A percentile compares a stretch with the other conserved stretches of the same genome.
phyloP scores from a whole-genome alignment of 257 asterid species.

The Plectranthus barbatus region DNA sequence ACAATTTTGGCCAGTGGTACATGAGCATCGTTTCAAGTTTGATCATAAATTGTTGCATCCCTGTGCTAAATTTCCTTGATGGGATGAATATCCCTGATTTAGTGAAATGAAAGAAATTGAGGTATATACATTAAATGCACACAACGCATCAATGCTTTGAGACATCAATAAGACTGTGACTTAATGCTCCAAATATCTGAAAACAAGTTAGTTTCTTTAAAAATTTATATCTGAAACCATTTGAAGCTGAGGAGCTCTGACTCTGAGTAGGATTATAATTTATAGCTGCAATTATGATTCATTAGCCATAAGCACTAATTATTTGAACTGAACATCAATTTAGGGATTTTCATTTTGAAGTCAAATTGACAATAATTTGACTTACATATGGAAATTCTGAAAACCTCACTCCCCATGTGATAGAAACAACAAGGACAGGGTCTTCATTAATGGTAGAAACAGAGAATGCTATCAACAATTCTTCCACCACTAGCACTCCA shows the following conservation, averaged over 20 bases:
- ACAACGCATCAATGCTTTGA: constrained; percentile 7
- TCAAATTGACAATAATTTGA: too few species aligned
- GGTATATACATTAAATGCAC: constrained; percentile 34
- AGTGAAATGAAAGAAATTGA: constrained; percentile 58
- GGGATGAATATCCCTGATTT: constrained; percentile 40
- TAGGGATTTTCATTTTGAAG: too few species aligned
- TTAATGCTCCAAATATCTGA: constrained; percentile 5
- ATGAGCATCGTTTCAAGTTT: not conserved
- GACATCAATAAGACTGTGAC: not conserved
- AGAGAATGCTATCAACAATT: constrained; percentile 17
- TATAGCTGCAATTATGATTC: not conserved
- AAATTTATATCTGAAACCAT: not conserved
- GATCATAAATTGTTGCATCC: not conserved
- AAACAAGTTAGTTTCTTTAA: not conserved
- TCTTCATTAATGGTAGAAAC: constrained; percentile 40
- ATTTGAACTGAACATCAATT: not conserved
- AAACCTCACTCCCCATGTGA: constrained; percentile 25
- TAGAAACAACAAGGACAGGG: constrained; percentile 24
- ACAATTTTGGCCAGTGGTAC: constrained; percentile 34
- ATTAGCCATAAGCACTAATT: not conserved
- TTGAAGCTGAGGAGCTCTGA: too few species aligned
- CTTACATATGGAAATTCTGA: constrained; percentile 15
- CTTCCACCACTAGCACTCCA: constrained; percentile 16
- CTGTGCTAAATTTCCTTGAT: constrained; percentile 8
- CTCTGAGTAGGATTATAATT: not conserved